These are phyloP conservation scores for Penicillium turbatum DNA, from an alignment of 495 filamentous ascomycete genomes.

Conservation along the genomic window DNA sequence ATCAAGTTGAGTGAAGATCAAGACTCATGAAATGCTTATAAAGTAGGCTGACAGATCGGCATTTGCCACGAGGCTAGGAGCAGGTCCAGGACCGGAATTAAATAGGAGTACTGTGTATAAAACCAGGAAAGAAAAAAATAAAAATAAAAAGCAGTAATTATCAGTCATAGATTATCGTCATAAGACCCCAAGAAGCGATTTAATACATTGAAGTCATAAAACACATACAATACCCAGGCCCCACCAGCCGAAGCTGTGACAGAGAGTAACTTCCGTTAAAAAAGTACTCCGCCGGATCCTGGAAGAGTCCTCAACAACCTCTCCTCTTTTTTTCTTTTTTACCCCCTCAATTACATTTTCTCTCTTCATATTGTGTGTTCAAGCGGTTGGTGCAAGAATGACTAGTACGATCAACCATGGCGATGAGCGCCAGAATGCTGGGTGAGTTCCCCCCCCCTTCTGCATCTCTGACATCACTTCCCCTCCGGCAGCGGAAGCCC, in stretches of 20 bases:
- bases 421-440: conserved; percentile 57
- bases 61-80: neutral
- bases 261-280: conserved; percentile 27
- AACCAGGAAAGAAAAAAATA: neutral
- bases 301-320: conserved; percentile 19
- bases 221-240: conserved; percentile 24
- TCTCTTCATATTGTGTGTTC: conserved; percentile 17
- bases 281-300: conserved; percentile 42
- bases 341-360: conserved; percentile 12
- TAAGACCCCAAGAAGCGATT: neutral
- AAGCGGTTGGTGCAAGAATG: conserved; percentile 43
- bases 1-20: neutral
- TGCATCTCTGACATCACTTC: conserved; percentile 47
- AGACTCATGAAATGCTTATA: neutral
- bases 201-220: conserved; percentile 22
- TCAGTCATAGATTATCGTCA: conserved; percentile 1
- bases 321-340: conserved; percentile 12
- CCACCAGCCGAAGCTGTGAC: conserved; percentile 26
- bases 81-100: neutral
- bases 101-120: neutral
- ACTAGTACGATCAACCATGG: conserved; percentile 59
- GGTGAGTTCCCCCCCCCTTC: conserved; percentile 50
- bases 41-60: neutral
- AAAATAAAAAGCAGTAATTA: neutral
- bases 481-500: conserved; percentile 30